A percentile compares a stretch with the other conserved stretches of the same genome.
phyloP scores from a whole-genome alignment of 805 yeast species.

The Kodamaea kakaduensis region DNA sequence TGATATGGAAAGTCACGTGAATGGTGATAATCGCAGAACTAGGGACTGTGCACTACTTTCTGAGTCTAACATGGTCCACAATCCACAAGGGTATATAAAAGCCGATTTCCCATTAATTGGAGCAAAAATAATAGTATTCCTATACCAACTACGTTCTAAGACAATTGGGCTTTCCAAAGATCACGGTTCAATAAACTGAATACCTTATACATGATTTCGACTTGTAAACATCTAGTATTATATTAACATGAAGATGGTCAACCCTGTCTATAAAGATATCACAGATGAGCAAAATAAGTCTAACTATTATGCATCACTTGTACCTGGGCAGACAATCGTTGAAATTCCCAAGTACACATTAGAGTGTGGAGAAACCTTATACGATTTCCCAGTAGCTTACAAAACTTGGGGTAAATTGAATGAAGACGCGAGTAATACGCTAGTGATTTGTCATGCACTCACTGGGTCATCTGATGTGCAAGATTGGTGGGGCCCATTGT shows the following conservation, averaged over 20 bases:
- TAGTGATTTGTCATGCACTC: constrained; percentile 93
- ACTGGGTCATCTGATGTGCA: constrained; percentile 94
- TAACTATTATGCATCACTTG: constrained; percentile 69
- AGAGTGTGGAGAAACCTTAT: constrained; percentile 76
- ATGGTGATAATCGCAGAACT: constrained; percentile 7
- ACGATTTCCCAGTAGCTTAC: constrained; percentile 85
- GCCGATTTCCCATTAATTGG: too few species aligned
- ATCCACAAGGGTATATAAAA: too few species aligned
- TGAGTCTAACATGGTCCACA: too few species aligned
- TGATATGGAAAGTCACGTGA: constrained; percentile 9
- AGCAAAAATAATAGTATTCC: too few species aligned
- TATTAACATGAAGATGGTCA: constrained; percentile 14
- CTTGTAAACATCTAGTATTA: constrained; percentile 17
- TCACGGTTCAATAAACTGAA: background rate
- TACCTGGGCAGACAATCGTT: constrained; percentile 72
- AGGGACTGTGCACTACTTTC: constrained; percentile 2
- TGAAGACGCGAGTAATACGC: constrained; percentile 62
- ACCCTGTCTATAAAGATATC: constrained; percentile 30
- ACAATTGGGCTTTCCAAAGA: background rate
- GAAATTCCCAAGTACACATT: constrained; percentile 69
- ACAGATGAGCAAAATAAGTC: constrained; percentile 43
- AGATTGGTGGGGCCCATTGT: constrained; percentile 98
- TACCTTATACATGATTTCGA: constrained; percentile 13
- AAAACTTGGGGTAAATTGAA: constrained; percentile 93
- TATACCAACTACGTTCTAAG: background rate